phyloP scores from a whole-genome alignment of 805 yeast species.

The Isabelozyma heimii region DNA sequence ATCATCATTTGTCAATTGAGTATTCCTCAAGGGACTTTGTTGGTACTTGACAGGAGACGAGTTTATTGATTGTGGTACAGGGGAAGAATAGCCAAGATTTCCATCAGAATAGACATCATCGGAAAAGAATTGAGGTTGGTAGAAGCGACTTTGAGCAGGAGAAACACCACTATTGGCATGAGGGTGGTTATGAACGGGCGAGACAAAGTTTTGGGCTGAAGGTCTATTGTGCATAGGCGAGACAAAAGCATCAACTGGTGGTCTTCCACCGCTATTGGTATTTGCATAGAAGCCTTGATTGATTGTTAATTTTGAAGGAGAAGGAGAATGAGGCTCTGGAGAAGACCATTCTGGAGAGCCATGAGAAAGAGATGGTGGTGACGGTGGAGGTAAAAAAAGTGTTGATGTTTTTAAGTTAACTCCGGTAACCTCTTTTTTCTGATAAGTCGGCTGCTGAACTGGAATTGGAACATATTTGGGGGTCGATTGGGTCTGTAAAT shows the following conservation, averaged over 20 bases:
- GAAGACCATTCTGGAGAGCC: slow-evolving; percentile 39
- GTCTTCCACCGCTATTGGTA: neutral
- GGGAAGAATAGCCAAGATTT: slow-evolving; percentile 9
- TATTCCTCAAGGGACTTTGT: slow-evolving; percentile 16
- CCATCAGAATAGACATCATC: slow-evolving; percentile 16
- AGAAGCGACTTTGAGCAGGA: slow-evolving; percentile 16
- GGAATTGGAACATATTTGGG: slow-evolving; percentile 40
- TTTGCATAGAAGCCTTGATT: neutral
- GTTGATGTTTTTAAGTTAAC: slow-evolving; percentile 13
- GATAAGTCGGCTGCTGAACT: slow-evolving; percentile 29
- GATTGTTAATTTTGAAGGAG: slow-evolving; percentile 15
- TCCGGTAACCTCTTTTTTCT: slow-evolving; percentile 5
- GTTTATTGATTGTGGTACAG: slow-evolving; percentile 18
- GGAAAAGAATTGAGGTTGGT: slow-evolving; percentile 40
- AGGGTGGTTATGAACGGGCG: neutral
- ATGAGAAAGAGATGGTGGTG: slow-evolving; percentile 27
- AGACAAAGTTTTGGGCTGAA: neutral
- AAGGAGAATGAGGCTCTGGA: slow-evolving; percentile 37
- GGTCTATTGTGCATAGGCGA: neutral
- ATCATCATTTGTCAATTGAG: slow-evolving; percentile 20
- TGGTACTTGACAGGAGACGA: slow-evolving; percentile 32
- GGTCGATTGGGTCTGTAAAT: neutral
- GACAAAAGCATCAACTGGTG: neutral
- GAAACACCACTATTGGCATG: slow-evolving; percentile 6
- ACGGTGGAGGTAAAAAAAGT: slow-evolving; percentile 37